Conservation (phyloP, 176 grass and related monocot species). For the Stipa capillata region DNA sequence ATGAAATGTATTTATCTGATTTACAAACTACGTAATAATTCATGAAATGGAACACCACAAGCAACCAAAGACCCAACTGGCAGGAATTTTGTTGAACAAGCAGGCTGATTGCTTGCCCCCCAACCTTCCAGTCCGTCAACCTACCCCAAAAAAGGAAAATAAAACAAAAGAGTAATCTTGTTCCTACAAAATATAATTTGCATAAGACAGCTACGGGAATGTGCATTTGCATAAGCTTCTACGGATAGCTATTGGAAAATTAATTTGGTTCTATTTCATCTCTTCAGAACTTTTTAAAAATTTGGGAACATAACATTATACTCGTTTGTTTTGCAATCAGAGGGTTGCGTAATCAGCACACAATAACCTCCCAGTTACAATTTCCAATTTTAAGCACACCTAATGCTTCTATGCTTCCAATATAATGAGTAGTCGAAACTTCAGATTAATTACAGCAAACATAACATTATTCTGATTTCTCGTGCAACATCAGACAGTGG, state of each 20-base stretch:
- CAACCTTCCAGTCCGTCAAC: not conserved
- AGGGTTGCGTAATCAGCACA: not conserved
- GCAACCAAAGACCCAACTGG: not conserved
- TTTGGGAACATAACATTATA: not conserved
- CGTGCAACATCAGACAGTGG: not conserved
- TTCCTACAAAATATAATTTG: constrained; percentile 19
- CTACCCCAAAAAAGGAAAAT: not conserved
- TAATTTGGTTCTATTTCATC: not conserved
- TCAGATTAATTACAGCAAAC: not conserved
- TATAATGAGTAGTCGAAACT: not conserved
- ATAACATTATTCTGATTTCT: constrained; percentile 5
- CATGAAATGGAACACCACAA: not conserved
- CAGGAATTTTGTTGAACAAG: constrained; percentile 2
- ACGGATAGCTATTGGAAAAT: not conserved
- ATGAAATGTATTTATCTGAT: not conserved
- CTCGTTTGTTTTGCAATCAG: not conserved
- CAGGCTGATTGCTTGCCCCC: not conserved
- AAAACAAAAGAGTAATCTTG: not conserved
- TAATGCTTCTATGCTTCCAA: not conserved
- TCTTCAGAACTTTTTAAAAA: not conserved
- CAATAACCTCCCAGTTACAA: not conserved
- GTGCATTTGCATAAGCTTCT: not conserved
- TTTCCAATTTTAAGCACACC: not conserved
- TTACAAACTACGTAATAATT: not conserved
- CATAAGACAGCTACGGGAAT: not conserved